Evolutionary conservation across 768 basidiomycete species (phyloP), one percentile per base, ranked within the genome.

Genomic region (Suillus placidus): DNA sequence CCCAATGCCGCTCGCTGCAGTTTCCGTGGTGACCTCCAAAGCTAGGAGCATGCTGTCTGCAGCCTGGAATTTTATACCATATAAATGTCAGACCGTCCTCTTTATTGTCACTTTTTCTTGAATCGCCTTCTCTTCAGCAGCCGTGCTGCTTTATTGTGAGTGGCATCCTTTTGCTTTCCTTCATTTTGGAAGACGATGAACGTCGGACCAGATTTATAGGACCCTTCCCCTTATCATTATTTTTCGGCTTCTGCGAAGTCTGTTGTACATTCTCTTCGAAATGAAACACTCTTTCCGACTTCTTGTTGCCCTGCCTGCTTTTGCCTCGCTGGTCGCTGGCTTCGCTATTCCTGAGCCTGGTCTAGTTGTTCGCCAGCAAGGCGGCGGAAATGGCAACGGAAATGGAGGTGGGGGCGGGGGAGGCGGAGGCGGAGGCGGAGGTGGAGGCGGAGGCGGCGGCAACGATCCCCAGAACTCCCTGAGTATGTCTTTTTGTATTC

Each of bases 201-300:
- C 30, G 18, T 20, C 10, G 13, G 26, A 20, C 30, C 40, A 60
- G 58, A 42, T 66, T 67, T 66, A 63, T 66, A 68, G 67, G 70
- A 67, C 72, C n/a, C n/a, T n/a, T n/a, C n/a, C n/a, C n/a, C 63
- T 72, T 72, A 76, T 77, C 79, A 69, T 79, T 80, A 75, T 71
- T 72, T 42, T 75, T 76, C 71, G 73, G 78, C 83, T 85, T 86
- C 82, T 71, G 83, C 67, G 80, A 85, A 83, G 82, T 80, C 51
- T 63, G 60, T 68, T 60, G 55, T 57, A 61, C 55, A 62, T 68
- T 76, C 70, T 71, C 63, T 71, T 71, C 72, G 79, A 71, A 69
- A 88, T 88, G 86, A 86, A 83, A 80, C 81, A 84, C 76, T 78
- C 81, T 49, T 73, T 73, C 63, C 73, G 81, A 18, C 65, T 80